Evolutionary conservation across 2,329 filamentous ascomycete species (phyloP), one percentile per base, ranked within the genome.

Genomic region (Sarocladiaceae sp.): DNA sequence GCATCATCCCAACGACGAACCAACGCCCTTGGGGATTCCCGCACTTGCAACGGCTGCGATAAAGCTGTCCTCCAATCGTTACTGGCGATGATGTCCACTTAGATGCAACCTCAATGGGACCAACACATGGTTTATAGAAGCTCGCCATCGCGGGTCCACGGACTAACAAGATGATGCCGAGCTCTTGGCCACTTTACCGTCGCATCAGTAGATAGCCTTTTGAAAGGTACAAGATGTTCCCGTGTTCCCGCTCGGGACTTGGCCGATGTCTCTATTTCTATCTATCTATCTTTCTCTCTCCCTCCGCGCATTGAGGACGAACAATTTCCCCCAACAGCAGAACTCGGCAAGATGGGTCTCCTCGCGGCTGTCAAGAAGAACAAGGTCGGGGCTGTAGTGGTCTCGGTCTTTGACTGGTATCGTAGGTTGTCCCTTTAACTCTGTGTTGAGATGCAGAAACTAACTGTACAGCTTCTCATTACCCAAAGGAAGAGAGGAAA

Each of bases 351-450:
- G 10, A 48, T 50, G 35, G 39, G 47, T 12, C 18, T 53, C 11
- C 20, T 50, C 10, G 16, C 32, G n/a, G 19, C 43, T 10, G 16
- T 50, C 20, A 55, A 55, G 46, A 41, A 47, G 37, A 56, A 50
- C 44, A 53, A 48, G n/a, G 51, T 56, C 20, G 52, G 44, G 16
- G 51, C 48, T 12, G 54, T 58, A 19, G 44, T 58, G 2, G 12
- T 56, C 3, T 57, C 54, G 3, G 56, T 58, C 13, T 58, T 58
- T 46, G 54, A 58, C 44, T 58, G 55, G 56, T 58, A 58, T 27
- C 55, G 55, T 58, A 35, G 42, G 54, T 54, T 16, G 3, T 26
- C 21, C 33, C 6, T 33, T 15, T 33, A 15, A 15, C 9, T 7
- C 13, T 18, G 6, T 35, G 5, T 6, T 35, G 15, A 9, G 6